Conservation (phyloP, 2,329 filamentous ascomycete species). For the Cladosporium sp. region DNA sequence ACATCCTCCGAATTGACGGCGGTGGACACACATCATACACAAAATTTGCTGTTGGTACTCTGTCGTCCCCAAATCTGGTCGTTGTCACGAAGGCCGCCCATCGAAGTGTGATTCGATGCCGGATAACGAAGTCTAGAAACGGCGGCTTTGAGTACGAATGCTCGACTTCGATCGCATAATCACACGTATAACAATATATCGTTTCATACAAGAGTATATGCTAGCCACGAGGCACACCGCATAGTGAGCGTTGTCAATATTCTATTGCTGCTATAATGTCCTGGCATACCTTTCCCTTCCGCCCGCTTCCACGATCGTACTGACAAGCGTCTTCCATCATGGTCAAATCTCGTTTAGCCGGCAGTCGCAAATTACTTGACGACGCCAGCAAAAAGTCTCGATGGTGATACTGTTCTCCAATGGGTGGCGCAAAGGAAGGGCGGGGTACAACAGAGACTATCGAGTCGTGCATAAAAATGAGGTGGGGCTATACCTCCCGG, state of each 20-base stretch:
- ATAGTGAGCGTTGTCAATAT: too few species aligned
- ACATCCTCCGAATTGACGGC: background rate
- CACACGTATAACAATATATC: too few species aligned
- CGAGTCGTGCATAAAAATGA: background rate
- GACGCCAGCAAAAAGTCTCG: background rate
- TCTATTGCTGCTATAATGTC: too few species aligned
- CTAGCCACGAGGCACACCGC: too few species aligned
- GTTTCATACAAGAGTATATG: too few species aligned
- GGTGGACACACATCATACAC: background rate
- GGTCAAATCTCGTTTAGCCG: background rate
- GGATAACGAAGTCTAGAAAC: too few species aligned
- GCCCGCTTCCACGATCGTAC: background rate
- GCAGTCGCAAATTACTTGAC: background rate
- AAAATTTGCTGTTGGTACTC: background rate
- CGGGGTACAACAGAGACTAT: constrained; percentile 7
- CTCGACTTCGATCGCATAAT: background rate
- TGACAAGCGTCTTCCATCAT: background rate
- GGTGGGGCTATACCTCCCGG: constrained; percentile 8
- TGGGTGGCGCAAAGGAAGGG: background rate
- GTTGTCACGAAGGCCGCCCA: background rate
- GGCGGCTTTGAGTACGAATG: background rate
- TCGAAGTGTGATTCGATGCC: background rate
- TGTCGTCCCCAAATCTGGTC: background rate
- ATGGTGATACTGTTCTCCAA: background rate
- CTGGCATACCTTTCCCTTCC: too few species aligned